Base-by-base conservation (phyloP, 768 basidiomycete species). In the Amanita pseudoporphyria region DNA sequence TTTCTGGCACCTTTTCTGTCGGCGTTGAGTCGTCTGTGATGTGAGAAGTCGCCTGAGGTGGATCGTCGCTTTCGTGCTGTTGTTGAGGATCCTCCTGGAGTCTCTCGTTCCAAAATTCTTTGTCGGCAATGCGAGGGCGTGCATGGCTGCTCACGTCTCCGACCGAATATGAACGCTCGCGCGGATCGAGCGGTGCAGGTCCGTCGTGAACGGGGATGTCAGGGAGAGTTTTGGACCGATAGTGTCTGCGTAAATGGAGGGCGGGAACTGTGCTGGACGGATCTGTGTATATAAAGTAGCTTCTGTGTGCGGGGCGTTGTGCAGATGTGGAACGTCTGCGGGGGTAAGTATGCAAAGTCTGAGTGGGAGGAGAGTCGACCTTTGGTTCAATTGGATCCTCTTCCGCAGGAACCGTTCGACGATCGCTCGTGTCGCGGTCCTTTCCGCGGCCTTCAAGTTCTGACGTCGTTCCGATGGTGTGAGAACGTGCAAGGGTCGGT, bases 221-320 rank as follows among this genome's bases (percentile, higher is more conserved):
- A 1, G 39, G 48, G 14, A 49, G 31, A 5, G 48, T 49, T 19
- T 32, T 49, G 3, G 48, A 49, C 22, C 36, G 21, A 21, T 14
- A 19, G 31, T 49, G 47, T 13, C 21, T 31, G 22, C 41, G 32
- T 9, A 43, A 21, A 22, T 50, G 49, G 1, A 43, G 19, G 19
- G 31, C 13, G 9, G 41, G 32, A n/a, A 30, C 3, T n/a, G 22
- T 19, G 0, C 40, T 32, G 5, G 37, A 5, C 16, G 12, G 32
- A n/a, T 47, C 45, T 12, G 35, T 14, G 16, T 48, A 48, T 26
- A 48, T 37, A 16, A 39, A 48, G 38, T 48, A 48, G 38, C 40
- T 37, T 30, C 47, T 38, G 14, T 40, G 36, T 3, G 38, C n/a
- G n/a, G 37, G 30, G 10, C 13, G 47, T 21, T 38, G 36, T 5